Base-by-base conservation (phyloP, 2,329 filamentous ascomycete genomes). In the Ramularia endophylla region DNA sequence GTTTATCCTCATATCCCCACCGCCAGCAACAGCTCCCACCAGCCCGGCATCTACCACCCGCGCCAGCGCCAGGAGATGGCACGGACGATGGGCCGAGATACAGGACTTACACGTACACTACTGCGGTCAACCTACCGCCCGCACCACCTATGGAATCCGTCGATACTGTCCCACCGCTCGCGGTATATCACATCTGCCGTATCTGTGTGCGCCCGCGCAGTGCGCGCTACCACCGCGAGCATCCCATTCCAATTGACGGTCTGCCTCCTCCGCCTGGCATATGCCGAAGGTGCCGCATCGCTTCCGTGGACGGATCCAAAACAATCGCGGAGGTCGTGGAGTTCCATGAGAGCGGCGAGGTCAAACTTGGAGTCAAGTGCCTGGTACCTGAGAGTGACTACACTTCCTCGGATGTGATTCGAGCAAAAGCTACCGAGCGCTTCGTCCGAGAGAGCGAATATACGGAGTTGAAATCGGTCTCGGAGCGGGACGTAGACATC, bases 141-240 rank as follows among this genome's bases (percentile, higher is more conserved):
- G 32, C 11, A 20, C n/a, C 3, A 13, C 13, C 30, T 32, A 9
- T 17, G 18, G 18, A 4, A 15, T 32, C 30, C 9, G 15, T 13
- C 30, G n/a, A 44, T 13, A 37, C 46, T 36, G 43, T 58, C 13
- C 56, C 56, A 16, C 51, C 56, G 7, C 47, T 61, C 9, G 56
- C 53, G 3, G 43, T 60, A 34, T 60, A 58, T 38, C 61, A 64
- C 47, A 56, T 61, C 37, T 64, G 60, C 44, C 53, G 57, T 36
- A 50, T 60, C 13, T 64, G 61, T 34, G 38, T 54, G 11, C 53
- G 57, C 9, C 57, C 59, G 15, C 54, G 61, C 31, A 62, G 59
- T 38, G 49, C 51, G 27, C 53, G 52, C 27, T 64, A 60, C 38
- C 61, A 64, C 45, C 47, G 51, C 38, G 54, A 56, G 29, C 54